Evolutionary conservation across 2,329 filamentous ascomycete species (phyloP), one percentile per base, ranked within the genome.

Genomic region (Xylariaceae sp.): DNA sequence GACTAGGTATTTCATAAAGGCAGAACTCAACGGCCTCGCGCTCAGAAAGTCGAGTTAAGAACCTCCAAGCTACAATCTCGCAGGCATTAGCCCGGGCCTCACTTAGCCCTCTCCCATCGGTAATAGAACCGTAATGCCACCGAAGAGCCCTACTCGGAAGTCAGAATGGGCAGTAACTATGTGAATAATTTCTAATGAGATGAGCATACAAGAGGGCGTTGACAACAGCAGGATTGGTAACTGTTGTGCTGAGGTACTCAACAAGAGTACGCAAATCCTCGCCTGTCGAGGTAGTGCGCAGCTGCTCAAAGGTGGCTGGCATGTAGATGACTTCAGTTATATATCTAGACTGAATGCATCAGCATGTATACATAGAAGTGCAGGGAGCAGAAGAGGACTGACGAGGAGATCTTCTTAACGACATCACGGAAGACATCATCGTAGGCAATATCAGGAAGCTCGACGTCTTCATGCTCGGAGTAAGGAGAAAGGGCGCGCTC

Each of bases 1-100:
- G 54, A 42, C 70, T 70, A 2, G 84, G 82, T 36, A 91, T 78
- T 62, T 91, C 86, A 54, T 83, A 84, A 25, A 90, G 76, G 44
- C 88, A 85, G 57, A 76, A 87, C 44, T 88, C 81, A 21, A 92
- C 83, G 7, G 82, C 82, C 57, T 91, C 86, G 20, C 80, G 72
- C 60, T 89, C 85, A 2, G 83, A 83, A 23, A 90, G 70, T 44
- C 80, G 80, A 14, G 80, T 81, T 27, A 91, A 71, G 55, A 89
- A 88, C 32, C 86, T 79, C 84, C 86, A 90, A 29, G 87, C 87
- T 12, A 89, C 85, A 50, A 89, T 86, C 68, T 92, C 87, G 60
- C 86, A 91, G 22, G 85, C 86, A 59, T 81, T 79, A 17, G 84
- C 85, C 43, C 86, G 76, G 12, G 85, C 79, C 46, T 85, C 78